A percentile compares a stretch with the other conserved stretches of the same genome.
These are phyloP conservation scores for Trichoderma sp. DNA, from an alignment of 2,329 filamentous ascomycete genomes.

Conservation along the genomic window DNA sequence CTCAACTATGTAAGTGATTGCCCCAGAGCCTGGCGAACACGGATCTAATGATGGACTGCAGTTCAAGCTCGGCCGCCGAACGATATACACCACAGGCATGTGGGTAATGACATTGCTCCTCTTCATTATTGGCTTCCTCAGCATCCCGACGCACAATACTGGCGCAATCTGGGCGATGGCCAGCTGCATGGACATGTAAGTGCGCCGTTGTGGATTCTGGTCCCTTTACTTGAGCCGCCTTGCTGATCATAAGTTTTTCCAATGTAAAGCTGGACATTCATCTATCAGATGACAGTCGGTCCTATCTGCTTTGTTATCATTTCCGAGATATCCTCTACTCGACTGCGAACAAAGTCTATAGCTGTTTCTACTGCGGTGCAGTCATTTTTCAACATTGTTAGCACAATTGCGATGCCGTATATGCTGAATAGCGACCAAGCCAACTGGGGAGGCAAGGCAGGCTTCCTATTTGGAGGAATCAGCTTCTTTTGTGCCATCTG, in stretches of 20 bases:
- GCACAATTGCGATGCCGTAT: constrained; percentile 37
- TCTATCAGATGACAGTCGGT: constrained; percentile 47
- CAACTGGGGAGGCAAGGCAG: constrained; percentile 40
- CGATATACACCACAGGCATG: constrained; percentile 41
- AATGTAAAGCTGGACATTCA: constrained; percentile 41
- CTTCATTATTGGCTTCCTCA: constrained; percentile 47
- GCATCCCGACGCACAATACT: constrained; percentile 39
- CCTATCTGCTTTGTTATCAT: constrained; percentile 49
- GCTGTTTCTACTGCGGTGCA: constrained; percentile 38
- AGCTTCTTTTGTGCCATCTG: constrained; percentile 34
- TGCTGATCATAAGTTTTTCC: neutral
- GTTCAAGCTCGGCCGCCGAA: constrained; percentile 44
- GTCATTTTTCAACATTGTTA: constrained; percentile 34
- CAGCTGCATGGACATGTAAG: constrained; percentile 42
- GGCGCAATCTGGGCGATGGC: constrained; percentile 44
- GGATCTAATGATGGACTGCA: neutral
- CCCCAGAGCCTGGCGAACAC: neutral
- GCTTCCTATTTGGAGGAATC: constrained; percentile 38
- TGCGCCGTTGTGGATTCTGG: neutral
- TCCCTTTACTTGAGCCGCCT: neutral
- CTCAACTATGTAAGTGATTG: constrained; percentile 38
- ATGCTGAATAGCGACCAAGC: constrained; percentile 40
- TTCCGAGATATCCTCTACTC: constrained; percentile 44
- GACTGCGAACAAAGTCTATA: constrained; percentile 40
- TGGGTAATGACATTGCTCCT: constrained; percentile 43